Base-by-base conservation (phyloP, 352 stramenopile species). In the Phytopythium helicoides region DNA sequence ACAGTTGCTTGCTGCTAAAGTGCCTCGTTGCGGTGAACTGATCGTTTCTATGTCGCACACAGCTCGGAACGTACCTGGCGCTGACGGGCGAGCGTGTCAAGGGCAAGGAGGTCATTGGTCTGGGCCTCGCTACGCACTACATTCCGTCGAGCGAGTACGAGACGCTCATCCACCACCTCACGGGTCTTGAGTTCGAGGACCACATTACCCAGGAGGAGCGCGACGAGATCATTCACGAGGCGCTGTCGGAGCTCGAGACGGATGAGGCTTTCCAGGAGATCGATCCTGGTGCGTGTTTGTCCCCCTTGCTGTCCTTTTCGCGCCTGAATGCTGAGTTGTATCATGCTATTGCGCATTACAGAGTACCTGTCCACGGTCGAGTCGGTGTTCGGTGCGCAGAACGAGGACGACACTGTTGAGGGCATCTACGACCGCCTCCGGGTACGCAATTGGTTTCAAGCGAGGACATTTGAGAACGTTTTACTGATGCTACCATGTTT, bases 101-200 rank as follows among this genome's bases (percentile, higher is more conserved):
- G 58, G 85, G 85, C 37, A 76, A 74, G n/a, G 87, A 96, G 58
- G 80, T 92, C 21, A 86, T 99, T 28, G 93, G 93, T 33, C 74
- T 96, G 18, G 96, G 96, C 23, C 84, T 99, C 16, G 96, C 97
- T 23, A 99, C 97, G 9, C 97, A 99, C 74, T 98, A 97, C 68
- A 60, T 99, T 28, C 68, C 79, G n/a, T 92, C 87, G 16, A 75
- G 76, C 35, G 68, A 94, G 42, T 84, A 98, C 58, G 73, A 91
- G 23, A 83, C 92, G 40, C 71, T 99, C 28, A 78, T 96, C 52
- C 62, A 89, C 62, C 89, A 94, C 41, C 61, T 98, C 7, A 80
- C 89, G 31, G 80, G 82, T 6, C 75, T 92, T 22, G 78, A 90
- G 47, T 91, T 93, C 51, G 68, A 50, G 53, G 26, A 80, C 47